Conservation (phyloP, 306 rosid species). For the Acacia confusa region DNA sequence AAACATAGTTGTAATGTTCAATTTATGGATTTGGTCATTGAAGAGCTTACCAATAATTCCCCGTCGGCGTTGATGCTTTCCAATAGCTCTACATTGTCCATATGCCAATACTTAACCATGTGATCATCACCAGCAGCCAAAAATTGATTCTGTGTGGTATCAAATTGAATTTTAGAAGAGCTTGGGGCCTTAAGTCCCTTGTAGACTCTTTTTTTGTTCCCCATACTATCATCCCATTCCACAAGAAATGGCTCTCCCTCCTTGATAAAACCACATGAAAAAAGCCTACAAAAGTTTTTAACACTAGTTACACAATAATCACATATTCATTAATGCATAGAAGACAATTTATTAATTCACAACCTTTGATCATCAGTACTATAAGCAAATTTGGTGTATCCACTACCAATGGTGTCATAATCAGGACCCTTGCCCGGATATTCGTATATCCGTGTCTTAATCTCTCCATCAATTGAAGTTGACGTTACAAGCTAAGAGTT, state of each 20-base stretch:
- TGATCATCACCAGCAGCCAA: conserved; percentile 51
- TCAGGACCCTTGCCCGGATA: conserved; percentile 3
- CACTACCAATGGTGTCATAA: conserved; percentile 36
- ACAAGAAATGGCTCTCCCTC: conserved; percentile 43
- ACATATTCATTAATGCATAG: background rate
- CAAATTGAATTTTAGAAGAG: conserved; percentile 33
- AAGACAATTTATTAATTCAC: conserved; percentile 14
- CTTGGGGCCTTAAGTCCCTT: conserved; percentile 40
- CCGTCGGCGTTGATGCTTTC: conserved; percentile 28
- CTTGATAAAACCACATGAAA: conserved; percentile 42
- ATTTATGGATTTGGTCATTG: background rate
- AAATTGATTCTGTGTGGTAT: conserved; percentile 29
- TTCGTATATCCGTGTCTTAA: conserved; percentile 43
- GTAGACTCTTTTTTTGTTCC: conserved; percentile 33
- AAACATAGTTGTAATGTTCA: background rate
- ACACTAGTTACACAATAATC: background rate
- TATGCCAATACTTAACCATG: conserved; percentile 46
- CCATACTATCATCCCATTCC: conserved; percentile 50
- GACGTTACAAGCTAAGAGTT: conserved; percentile 37
- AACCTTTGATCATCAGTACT: conserved; percentile 43
- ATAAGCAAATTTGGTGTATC: conserved; percentile 39
- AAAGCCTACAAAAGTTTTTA: conserved; percentile 35
- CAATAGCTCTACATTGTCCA: conserved; percentile 42
- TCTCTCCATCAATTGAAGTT: conserved; percentile 41
- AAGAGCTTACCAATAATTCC: conserved; percentile 36